These are phyloP conservation scores for Ganoderma leucocontextum DNA, from an alignment of 1,284 basidiomycete species.

Conservation along the genomic window DNA sequence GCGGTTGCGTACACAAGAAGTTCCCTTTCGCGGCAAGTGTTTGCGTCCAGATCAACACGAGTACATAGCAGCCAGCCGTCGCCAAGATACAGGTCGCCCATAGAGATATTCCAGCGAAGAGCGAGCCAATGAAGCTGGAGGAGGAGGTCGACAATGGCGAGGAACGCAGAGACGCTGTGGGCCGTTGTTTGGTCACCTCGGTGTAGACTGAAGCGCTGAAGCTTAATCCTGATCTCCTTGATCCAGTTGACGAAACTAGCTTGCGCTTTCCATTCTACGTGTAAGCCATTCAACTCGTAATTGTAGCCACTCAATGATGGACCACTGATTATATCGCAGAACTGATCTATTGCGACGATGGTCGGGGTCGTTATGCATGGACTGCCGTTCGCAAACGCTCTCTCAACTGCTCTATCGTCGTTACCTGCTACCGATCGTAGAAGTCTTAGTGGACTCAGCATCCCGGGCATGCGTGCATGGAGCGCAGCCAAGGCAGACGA, in stretches of 20 bases:
- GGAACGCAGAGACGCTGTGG: no score
- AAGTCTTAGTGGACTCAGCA: no score
- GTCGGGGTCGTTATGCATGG: no score
- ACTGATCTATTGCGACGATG: background rate
- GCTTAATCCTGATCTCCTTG: no score
- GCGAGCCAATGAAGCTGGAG: background rate
- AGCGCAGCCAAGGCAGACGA: background rate
- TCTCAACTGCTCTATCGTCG: no score
- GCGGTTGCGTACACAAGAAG: background rate
- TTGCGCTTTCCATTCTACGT: no score
- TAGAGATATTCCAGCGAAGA: background rate
- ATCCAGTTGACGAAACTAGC: no score
- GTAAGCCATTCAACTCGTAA: background rate
- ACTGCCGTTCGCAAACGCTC: no score
- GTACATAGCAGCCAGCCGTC: background rate
- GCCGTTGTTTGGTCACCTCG: no score
- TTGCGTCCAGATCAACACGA: background rate
- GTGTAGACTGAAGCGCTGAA: no score
- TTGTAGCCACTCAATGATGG: no score
- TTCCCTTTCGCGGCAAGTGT: background rate
- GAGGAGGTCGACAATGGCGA: slow-evolving; percentile 1
- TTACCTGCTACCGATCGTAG: no score
- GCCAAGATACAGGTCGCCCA: background rate
- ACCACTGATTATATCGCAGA: background rate
- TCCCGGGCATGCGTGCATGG: slow-evolving; percentile 22